A percentile compares a stretch with the other conserved stretches of the same genome.
These are phyloP conservation scores for Monosporozyma siamensis DNA, from an alignment of 805 yeast species.

Conservation along the genomic window DNA sequence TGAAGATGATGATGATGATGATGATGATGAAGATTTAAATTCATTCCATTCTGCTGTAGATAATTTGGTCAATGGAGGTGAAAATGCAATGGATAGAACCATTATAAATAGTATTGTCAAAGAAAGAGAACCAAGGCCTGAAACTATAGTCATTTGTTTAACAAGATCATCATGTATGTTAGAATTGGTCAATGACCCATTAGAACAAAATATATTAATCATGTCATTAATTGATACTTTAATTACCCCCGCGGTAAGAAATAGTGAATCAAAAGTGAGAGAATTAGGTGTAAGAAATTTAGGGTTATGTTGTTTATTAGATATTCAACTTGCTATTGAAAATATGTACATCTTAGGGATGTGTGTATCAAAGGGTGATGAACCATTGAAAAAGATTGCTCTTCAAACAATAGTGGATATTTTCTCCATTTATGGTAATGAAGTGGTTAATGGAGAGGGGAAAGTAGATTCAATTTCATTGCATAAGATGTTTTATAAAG, in stretches of 20 bases:
- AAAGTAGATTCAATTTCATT: conserved; percentile 57
- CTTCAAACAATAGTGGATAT: conserved; percentile 70
- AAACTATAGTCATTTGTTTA: conserved; percentile 52
- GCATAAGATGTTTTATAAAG: conserved; percentile 60
- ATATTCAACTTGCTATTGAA: conserved; percentile 52
- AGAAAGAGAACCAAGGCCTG: conserved; percentile 31
- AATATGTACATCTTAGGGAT: conserved; percentile 59
- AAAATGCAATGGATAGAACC: conserved; percentile 4
- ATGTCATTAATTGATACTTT: conserved; percentile 66
- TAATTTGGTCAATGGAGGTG: conserved; percentile 20
- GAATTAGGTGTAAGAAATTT: conserved; percentile 64
- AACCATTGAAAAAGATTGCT: conserved; percentile 50
- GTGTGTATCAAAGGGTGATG: conserved; percentile 59
- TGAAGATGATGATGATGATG: conserved; percentile 18
- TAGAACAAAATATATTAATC: conserved; percentile 55
- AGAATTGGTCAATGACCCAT: conserved; percentile 54
- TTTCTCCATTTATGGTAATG: conserved; percentile 64
- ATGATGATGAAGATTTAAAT: conserved; percentile 32
- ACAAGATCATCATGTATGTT: conserved; percentile 60
- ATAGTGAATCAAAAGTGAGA: conserved; percentile 44
- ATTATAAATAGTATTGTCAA: conserved; percentile 20
- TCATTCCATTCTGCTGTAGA: conserved; percentile 41
- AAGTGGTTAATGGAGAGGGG: conserved; percentile 52
- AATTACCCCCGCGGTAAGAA: conserved; percentile 68
- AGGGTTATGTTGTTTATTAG: conserved; percentile 71